These are phyloP conservation scores for Venustampulla echinocandica DNA, from an alignment of 495 filamentous ascomycete species.

Conservation along the genomic window DNA sequence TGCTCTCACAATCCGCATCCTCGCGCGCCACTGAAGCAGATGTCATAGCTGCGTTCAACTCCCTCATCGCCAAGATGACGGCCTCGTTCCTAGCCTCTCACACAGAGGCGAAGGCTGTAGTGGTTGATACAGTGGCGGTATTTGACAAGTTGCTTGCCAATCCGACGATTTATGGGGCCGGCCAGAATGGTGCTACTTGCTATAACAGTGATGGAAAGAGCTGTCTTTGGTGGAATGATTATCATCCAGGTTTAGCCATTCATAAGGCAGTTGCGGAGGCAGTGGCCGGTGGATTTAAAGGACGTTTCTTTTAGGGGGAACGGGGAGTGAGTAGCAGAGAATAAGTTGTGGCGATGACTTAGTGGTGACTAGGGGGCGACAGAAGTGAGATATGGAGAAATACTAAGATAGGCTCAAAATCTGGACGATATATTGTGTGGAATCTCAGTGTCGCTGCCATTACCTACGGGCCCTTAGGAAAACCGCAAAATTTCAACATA, in stretches of 20 bases:
- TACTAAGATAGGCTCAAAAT: too few species aligned
- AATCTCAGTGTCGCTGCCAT: too few species aligned
- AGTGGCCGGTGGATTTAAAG: background rate
- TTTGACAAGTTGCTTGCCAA: constrained; percentile 35
- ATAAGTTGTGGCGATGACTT: too few species aligned
- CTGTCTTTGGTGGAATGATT: constrained; percentile 18
- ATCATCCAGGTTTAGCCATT: constrained; percentile 18
- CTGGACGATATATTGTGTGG: too few species aligned
- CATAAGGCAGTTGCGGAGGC: constrained; percentile 12
- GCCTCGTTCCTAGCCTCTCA: constrained; percentile 1
- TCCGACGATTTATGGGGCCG: constrained; percentile 33
- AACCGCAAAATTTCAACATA: too few species aligned
- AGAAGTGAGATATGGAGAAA: too few species aligned
- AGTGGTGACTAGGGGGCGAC: too few species aligned
- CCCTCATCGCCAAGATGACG: background rate
- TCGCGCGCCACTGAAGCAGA: background rate
- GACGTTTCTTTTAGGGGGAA: background rate
- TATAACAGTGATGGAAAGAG: constrained; percentile 33
- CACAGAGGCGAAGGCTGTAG: background rate
- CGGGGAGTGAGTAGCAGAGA: too few species aligned
- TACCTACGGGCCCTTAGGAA: too few species aligned
- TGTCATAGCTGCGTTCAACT: constrained; percentile 8
- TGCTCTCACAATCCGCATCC: background rate
- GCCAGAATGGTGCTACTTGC: constrained; percentile 30
- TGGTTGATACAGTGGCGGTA: constrained; percentile 28